A percentile compares a stretch with the other conserved stretches of the same genome.
phyloP scores from a whole-genome alignment of 2,329 filamentous ascomycete species.

The Sphaerulina musiva region DNA sequence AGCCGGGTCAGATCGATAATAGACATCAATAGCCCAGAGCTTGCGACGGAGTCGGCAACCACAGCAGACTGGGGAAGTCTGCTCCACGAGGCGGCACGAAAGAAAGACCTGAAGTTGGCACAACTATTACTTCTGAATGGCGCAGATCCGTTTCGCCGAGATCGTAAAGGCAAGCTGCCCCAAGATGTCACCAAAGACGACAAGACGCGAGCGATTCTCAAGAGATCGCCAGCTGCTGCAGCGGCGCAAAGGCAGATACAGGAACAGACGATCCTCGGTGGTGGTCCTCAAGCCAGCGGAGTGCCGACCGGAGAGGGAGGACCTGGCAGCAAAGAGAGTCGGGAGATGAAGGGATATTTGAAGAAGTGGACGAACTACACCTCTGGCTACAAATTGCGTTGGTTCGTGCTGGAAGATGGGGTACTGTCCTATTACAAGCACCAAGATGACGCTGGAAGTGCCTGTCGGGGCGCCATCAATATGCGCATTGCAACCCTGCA shows the following conservation, averaged over 20 bases:
- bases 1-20: slow-evolving; percentile 76
- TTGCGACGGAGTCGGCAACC: slow-evolving; percentile 73
- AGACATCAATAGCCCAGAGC: slow-evolving; percentile 86
- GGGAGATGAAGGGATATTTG: slow-evolving; percentile 97
- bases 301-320: slow-evolving; percentile 41
- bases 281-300: slow-evolving; percentile 45
- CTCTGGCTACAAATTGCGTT: slow-evolving; percentile 89
- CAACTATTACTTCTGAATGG: slow-evolving; percentile 87
- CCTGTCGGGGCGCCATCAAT: slow-evolving; percentile 95
- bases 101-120: slow-evolving; percentile 78
- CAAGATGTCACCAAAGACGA: slow-evolving; percentile 97
- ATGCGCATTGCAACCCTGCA: slow-evolving; percentile 93
- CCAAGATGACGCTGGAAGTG: slow-evolving; percentile 92
- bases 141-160: slow-evolving; percentile 89
- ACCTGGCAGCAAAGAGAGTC: slow-evolving; percentile 71
- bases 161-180: slow-evolving; percentile 89
- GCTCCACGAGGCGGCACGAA: slow-evolving; percentile 85
- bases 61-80: slow-evolving; percentile 81
- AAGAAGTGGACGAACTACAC: slow-evolving; percentile 99
- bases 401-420: slow-evolving; percentile 96
- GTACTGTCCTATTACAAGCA: slow-evolving; percentile 99
- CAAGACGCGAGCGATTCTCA: slow-evolving; percentile 76
- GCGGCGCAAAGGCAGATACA: slow-evolving; percentile 93
- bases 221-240: slow-evolving; percentile 88
- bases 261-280: slow-evolving; percentile 90